Percentiles rank a stretch among this genome's conserved stretches.
Conservation (phyloP, 176 grass and related monocot species). For the Aegilops sharonensis region DNA sequence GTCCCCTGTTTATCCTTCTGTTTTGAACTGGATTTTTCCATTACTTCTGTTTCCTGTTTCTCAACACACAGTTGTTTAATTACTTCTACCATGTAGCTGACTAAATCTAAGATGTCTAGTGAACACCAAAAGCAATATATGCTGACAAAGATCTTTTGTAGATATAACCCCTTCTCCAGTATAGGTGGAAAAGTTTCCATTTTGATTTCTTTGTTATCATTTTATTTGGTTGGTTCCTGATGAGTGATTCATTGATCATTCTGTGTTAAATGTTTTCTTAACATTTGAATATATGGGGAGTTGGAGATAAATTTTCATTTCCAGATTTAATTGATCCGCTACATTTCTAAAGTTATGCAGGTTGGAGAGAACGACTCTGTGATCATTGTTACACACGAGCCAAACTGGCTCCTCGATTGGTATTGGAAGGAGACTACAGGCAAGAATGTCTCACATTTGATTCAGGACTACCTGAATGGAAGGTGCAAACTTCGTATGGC, state of each 20-base stretch:
- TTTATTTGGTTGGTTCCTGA: slow-evolving; percentile 13
- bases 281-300: slow-evolving; percentile 21
- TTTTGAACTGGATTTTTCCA: slow-evolving; percentile 8
- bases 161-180: background rate
- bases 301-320: slow-evolving; percentile 25
- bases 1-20: background rate
- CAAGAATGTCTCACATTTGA: slow-evolving; percentile 81
- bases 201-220: background rate
- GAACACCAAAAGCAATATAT: background rate
- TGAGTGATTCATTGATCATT: background rate
- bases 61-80: background rate
- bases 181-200: background rate
- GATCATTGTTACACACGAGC: slow-evolving; percentile 82
- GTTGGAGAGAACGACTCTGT: slow-evolving; percentile 84
- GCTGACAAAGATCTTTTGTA: background rate
- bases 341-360: slow-evolving; percentile 54
- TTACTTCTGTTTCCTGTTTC: slow-evolving; percentile 14
- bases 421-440: slow-evolving; percentile 88
- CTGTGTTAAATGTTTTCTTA: background rate
- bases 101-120: background rate
- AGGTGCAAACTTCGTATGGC: slow-evolving; percentile 94
- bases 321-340: slow-evolving; percentile 46
- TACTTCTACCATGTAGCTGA: slow-evolving; percentile 15
- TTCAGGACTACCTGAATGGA: slow-evolving; percentile 78
- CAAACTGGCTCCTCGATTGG: slow-evolving; percentile 98